Base-by-base conservation (phyloP, 306 rosid species). In the Pterocarpus macrocarpus region DNA sequence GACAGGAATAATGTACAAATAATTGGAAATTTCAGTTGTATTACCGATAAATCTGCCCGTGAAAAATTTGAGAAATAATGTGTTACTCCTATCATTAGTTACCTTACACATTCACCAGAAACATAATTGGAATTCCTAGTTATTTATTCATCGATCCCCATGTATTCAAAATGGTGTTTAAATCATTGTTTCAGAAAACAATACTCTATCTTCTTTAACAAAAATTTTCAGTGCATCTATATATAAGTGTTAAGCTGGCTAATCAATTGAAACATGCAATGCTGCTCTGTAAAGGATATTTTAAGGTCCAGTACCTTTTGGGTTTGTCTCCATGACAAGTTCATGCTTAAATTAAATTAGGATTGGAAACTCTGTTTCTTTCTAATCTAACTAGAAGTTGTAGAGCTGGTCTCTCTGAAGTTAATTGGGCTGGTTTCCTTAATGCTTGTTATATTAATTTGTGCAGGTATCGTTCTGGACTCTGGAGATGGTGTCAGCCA, bases 401-500 rank as follows among this genome's bases (percentile, higher is more conserved):
- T 61, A 13, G 41, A 68, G 53, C 43, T 57, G 43, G 32, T 56
- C 9, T 62, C 35, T 52, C 32, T 58, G 33, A 66, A 16, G 47
- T 56, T 44, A 68, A 79, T 63, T 9, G 43, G 33, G 50, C 55
- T 56, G 38, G 43, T 45, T 55, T 73, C 35, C 47, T 52, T 62
- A 50, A 10, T 13, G 13, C 9, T 64, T 22, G 57, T 59, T 53
- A 43, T 7, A 55, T 79, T 43, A 72, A 77, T 52, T 68, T 49
- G 35, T 83, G 75, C 74, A 93, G 97, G 98, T 85, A 93, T 93
- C 15, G 97, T 93, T 75, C 82, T 91, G 44, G 97, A 92, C 86
- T 90, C 95, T 55, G 97, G 95, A 71, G 97, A 92, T 88, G 97
- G 97, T 83, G 97, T 92, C 77, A 92, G 97, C 76, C 97, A 92